Evolutionary conservation across 805 yeast species (phyloP).

Genomic region (Metschnikowia koreensis): DNA sequence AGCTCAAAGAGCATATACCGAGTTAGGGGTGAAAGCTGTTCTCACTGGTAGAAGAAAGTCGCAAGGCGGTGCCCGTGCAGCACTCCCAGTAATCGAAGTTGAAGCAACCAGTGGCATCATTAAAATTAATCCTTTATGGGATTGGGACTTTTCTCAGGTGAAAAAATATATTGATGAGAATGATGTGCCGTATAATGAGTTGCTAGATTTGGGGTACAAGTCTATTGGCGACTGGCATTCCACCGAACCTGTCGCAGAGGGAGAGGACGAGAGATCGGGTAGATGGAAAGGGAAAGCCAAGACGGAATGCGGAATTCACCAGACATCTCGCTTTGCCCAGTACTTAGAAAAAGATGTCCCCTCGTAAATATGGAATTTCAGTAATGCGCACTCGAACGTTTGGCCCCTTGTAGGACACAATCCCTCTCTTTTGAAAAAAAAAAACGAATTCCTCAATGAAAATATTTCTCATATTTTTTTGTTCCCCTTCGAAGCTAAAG

Average conservation of each 20-base stretch:
- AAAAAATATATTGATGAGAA: constrained; percentile 63
- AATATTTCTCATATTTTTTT: neutral
- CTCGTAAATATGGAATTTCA: constrained; percentile 3
- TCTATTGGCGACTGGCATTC: constrained; percentile 96
- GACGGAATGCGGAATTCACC: constrained; percentile 96
- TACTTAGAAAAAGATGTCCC: constrained; percentile 35
- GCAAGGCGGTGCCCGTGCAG: constrained; percentile 82
- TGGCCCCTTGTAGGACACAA: neutral
- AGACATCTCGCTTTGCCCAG: constrained; percentile 69
- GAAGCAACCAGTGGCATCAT: constrained; percentile 68
- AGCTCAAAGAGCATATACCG: constrained; percentile 75
- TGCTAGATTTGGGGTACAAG: constrained; percentile 82
- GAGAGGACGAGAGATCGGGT: constrained; percentile 95
- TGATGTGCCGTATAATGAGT: constrained; percentile 80
- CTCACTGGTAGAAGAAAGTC: constrained; percentile 88
- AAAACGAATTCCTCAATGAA: neutral
- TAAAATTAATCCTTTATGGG: constrained; percentile 85
- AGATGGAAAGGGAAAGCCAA: constrained; percentile 92
- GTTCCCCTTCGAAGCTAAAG: neutral
- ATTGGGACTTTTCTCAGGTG: constrained; percentile 78
- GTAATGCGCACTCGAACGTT: neutral
- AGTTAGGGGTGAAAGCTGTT: constrained; percentile 74
- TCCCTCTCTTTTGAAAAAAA: neutral
- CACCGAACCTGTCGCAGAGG: constrained; percentile 82
- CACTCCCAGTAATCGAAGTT: constrained; percentile 71